Evolutionary conservation across 2,329 filamentous ascomycete genomes (phyloP).

Genomic region (Colletotrichum magnum): DNA sequence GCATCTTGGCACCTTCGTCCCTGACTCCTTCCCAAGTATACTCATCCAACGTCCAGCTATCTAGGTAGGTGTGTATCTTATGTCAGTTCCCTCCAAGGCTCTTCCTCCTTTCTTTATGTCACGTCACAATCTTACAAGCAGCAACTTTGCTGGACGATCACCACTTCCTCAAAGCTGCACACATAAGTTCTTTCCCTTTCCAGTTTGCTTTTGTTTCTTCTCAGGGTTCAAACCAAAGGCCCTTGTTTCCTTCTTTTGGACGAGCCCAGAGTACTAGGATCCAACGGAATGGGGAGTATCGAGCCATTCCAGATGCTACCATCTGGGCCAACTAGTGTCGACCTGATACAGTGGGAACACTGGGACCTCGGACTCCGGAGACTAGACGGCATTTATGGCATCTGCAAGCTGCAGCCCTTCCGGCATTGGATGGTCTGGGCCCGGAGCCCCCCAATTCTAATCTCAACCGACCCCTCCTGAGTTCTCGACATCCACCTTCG

Average conservation of each 20-base stretch:
- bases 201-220: not conserved
- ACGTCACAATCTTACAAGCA: not conserved
- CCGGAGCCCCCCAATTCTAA: not conserved
- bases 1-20: too few species aligned
- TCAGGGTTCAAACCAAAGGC: not conserved
- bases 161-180: not conserved
- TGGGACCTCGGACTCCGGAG: not conserved
- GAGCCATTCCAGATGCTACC: too few species aligned
- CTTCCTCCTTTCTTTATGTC: constrained; percentile 1
- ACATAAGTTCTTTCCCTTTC: not conserved
- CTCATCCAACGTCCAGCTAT: too few species aligned
- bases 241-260: too few species aligned
- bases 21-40: not conserved
- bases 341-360: too few species aligned
- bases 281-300: too few species aligned
- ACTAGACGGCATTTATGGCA: not conserved
- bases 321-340: too few species aligned
- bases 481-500: not conserved
- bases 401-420: too few species aligned
- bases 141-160: not conserved
- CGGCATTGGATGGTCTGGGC: not conserved
- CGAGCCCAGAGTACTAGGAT: too few species aligned
- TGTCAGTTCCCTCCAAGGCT: not conserved
- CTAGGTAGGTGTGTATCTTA: not conserved
- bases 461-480: not conserved